Base-by-base conservation (phyloP, 2,329 filamentous ascomycete species). In the Diaporthe destruens region DNA sequence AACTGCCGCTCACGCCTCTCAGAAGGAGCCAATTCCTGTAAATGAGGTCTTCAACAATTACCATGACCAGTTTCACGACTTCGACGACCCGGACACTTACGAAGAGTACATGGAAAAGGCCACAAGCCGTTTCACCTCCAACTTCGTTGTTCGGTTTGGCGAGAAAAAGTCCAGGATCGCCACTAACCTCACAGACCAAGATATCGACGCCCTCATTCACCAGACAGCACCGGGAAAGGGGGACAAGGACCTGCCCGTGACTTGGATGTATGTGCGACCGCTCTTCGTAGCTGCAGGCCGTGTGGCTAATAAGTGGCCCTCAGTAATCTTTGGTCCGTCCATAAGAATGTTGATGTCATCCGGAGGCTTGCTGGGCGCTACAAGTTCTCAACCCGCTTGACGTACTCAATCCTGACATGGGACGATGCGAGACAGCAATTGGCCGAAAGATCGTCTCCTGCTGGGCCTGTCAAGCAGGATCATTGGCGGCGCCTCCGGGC, bases 261-360 rank as follows among this genome's bases (percentile, higher is more conserved):
- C 92, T 80, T 95, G 93, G 93, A 93, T 94, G 89, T 90, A 82
- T 80, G 89, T 77, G 72, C 25, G 47, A 42, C 47, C 69, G 47
- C 32, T 34, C 47, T 42, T 53, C 25, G 44, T 65, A 5, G 20
- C 39, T 69, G 56, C 59, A 44, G 51, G 73, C 34, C 51, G 66
- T 51, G 71, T 75, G 53, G 72, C 44, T 72, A 54, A 67, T 55
- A 68, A 59, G 72, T 14, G 69, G 53, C 69, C 55, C 39, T 47
- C 74, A 91, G 89, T 76, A 93, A 94, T 75, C 87, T 95, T 34
- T 95, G 92, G 91, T 86, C 88, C 59, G 92, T 92, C 0, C 88
- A 89, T 76, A 80, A 81, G 23, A 91, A 94, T 76, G 84, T 82
- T 47, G 84, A 87, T 3, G 78, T 87, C 12, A 85, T 94, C 56